Conservation (phyloP, 2,329 filamentous ascomycete genomes). For the Pochonia chlamydosporia region DNA sequence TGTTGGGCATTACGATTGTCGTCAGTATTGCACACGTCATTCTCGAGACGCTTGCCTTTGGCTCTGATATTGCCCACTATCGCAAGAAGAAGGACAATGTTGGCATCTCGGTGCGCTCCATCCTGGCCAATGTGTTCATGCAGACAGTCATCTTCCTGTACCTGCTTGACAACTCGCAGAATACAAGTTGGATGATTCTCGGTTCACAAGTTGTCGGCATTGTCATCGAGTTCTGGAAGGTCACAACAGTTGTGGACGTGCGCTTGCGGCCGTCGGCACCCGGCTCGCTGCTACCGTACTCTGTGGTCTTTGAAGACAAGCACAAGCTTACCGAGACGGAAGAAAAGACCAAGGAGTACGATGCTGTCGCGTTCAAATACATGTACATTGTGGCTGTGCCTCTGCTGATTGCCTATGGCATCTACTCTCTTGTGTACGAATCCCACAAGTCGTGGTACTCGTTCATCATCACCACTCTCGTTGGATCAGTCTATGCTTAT, state of each 20-base stretch:
- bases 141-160: conserved; percentile 94
- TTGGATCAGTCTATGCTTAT: conserved; percentile 95
- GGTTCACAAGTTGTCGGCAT: conserved; percentile 84
- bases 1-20: conserved; percentile 76
- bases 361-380: conserved; percentile 95
- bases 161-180: conserved; percentile 92
- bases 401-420: conserved; percentile 80
- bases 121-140: conserved; percentile 97
- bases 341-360: conserved; percentile 97
- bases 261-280: conserved; percentile 64
- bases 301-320: conserved; percentile 88
- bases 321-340: conserved; percentile 92
- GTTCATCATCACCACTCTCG: conserved; percentile 89
- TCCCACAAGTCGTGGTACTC: conserved; percentile 98
- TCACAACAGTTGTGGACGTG: conserved; percentile 91
- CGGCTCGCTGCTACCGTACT: conserved; percentile 70
- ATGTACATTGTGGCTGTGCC: conserved; percentile 91
- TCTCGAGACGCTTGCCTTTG: conserved; percentile 94
- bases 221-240: conserved; percentile 75
- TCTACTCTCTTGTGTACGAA: conserved; percentile 88
- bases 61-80: conserved; percentile 95
- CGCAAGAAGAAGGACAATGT: conserved; percentile 99
- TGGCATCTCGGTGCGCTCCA: conserved; percentile 91
- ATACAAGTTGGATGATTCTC: conserved; percentile 98
- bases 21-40: conserved; percentile 89